A percentile compares a stretch with the other conserved stretches of the same genome.
Evolutionary conservation across 495 filamentous ascomycete genomes (phyloP).

Genomic region (Aspergillus diversus): DNA sequence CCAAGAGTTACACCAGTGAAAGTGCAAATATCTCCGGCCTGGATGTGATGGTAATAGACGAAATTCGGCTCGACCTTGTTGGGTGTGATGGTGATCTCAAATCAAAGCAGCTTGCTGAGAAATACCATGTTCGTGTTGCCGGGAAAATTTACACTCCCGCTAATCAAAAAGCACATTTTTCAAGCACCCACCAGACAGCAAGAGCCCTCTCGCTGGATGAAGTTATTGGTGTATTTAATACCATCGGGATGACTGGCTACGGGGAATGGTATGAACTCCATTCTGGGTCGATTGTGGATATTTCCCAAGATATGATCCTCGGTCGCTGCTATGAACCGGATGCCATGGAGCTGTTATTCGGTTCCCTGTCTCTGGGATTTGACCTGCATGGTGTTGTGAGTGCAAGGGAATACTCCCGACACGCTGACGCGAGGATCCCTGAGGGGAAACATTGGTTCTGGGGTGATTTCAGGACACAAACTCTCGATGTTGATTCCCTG

Average conservation of each 20-base stretch:
- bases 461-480: constrained; percentile 57
- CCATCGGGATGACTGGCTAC: constrained; percentile 46
- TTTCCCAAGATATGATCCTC: constrained; percentile 54
- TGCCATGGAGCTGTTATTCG: constrained; percentile 50
- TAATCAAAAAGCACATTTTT: constrained; percentile 29
- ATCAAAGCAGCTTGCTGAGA: constrained; percentile 44
- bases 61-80: constrained; percentile 50
- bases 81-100: constrained; percentile 50
- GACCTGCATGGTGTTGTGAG: constrained; percentile 42
- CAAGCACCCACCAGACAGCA: constrained; percentile 27
- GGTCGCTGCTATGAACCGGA: constrained; percentile 58
- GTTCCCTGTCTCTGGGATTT: constrained; percentile 30
- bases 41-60: constrained; percentile 57
- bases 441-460: constrained; percentile 55
- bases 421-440: constrained; percentile 50
- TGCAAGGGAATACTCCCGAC: constrained; percentile 46
- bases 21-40: constrained; percentile 28
- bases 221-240: constrained; percentile 38
- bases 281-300: constrained; percentile 37
- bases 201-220: constrained; percentile 37
- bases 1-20: constrained; percentile 26
- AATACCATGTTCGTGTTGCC: constrained; percentile 43
- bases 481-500: constrained; percentile 55
- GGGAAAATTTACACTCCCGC: constrained; percentile 55
- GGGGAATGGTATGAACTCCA: constrained; percentile 54